These are phyloP conservation scores for Leccinum subgranulosum DNA, from an alignment of 768 basidiomycete genomes.

Conservation along the genomic window DNA sequence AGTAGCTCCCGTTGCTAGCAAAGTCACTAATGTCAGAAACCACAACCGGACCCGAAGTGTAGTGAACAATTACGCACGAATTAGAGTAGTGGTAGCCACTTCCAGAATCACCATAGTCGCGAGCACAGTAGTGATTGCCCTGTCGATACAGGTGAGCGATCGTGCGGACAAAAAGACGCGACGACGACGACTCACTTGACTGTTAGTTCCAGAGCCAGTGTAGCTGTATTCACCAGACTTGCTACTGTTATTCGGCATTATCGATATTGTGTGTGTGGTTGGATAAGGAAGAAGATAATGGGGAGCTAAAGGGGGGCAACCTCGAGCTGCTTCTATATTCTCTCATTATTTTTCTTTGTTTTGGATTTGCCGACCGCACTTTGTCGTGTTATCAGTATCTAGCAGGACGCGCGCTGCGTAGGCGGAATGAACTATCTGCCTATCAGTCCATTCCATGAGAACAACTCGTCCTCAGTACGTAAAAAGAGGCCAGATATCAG, in stretches of 20 bases:
- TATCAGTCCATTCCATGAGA: neutral
- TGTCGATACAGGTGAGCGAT: slow-evolving; percentile 16
- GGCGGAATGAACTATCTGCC: neutral
- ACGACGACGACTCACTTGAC: slow-evolving; percentile 38
- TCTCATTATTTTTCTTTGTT: slow-evolving; percentile 15
- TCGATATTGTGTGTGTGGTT: neutral
- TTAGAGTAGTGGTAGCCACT: slow-evolving; percentile 64
- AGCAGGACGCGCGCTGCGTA: too few species aligned
- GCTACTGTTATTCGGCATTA: slow-evolving; percentile 16
- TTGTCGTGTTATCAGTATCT: too few species aligned
- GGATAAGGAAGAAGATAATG: neutral
- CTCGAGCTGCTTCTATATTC: slow-evolving; percentile 1
- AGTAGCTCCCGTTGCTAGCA: slow-evolving; percentile 53
- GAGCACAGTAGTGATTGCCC: slow-evolving; percentile 63
- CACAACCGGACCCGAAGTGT: neutral
- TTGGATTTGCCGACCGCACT: neutral
- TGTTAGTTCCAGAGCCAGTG: slow-evolving; percentile 51
- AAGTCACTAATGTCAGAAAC: neutral
- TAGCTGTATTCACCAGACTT: slow-evolving; percentile 36
- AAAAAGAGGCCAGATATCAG: neutral
- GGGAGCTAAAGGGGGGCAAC: accelerated
- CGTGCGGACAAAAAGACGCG: neutral
- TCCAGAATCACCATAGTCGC: slow-evolving; percentile 41
- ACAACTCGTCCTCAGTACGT: neutral
- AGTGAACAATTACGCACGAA: slow-evolving; percentile 33